phyloP scores from a whole-genome alignment of 768 basidiomycete genomes.

The Hypholoma fasciculare region DNA sequence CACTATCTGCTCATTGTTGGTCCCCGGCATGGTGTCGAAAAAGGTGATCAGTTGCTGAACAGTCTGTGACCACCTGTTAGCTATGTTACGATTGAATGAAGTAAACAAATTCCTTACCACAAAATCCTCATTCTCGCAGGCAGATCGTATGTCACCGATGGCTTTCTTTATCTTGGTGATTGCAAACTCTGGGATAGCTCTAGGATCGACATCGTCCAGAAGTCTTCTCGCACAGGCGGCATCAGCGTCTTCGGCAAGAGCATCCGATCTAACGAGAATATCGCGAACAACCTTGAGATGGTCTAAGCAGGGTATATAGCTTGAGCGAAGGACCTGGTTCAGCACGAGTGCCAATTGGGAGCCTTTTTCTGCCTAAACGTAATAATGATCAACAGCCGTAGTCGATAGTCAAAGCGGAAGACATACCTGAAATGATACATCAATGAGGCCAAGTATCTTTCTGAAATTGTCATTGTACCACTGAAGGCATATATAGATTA shows the following conservation, averaged over 20 bases:
- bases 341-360: neutral
- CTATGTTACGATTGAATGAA: neutral
- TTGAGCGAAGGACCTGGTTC: neutral
- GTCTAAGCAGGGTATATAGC: neutral
- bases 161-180: neutral
- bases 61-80: neutral
- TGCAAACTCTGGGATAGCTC: neutral
- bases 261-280: neutral
- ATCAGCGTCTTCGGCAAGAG: neutral
- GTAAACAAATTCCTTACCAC: neutral
- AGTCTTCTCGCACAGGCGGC: neutral
- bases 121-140: neutral
- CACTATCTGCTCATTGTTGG: neutral
- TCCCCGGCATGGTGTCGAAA: neutral
- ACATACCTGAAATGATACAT: neutral
- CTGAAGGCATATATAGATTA: neutral
- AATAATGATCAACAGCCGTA: neutral
- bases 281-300: neutral
- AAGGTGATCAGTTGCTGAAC: neutral
- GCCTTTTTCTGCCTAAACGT: neutral
- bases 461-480: slow-evolving; percentile 2
- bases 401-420: neutral
- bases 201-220: neutral
- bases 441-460: slow-evolving; percentile 1
- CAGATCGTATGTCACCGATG: neutral